Evolutionary conservation across 2,329 filamentous ascomycete genomes (phyloP).

Genomic region (Oidium heveae): DNA sequence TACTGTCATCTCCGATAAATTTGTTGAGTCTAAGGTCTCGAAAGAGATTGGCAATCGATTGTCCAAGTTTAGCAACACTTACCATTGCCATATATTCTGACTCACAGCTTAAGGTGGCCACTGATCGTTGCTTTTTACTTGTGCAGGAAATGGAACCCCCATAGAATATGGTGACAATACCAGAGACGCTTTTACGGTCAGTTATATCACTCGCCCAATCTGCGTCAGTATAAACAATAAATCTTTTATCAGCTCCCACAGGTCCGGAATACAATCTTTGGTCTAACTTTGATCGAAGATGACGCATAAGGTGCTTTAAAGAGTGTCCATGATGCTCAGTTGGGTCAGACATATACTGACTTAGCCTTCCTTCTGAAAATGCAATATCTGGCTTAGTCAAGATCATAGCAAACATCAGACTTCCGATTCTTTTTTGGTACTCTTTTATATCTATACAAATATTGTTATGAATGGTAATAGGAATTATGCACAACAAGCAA

Average conservation of each 20-base stretch:
- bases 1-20: not conserved
- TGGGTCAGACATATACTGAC: not conserved
- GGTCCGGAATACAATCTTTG: not conserved
- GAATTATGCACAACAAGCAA: too few relatives aligned
- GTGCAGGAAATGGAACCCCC: not conserved
- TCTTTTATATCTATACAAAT: too few relatives aligned
- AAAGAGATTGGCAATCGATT: not conserved
- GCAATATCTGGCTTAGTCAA: too few relatives aligned
- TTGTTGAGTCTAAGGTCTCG: not conserved
- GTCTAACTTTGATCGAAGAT: not conserved
- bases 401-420: too few relatives aligned
- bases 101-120: not conserved
- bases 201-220: too few relatives aligned
- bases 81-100: not conserved
- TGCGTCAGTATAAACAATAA: not conserved
- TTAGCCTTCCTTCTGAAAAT: not conserved
- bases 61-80: not conserved
- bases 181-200: not conserved
- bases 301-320: too few relatives aligned
- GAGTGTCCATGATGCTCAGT: not conserved
- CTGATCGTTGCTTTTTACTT: not conserved
- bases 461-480: too few relatives aligned
- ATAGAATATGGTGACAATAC: not conserved
- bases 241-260: not conserved
- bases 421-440: too few relatives aligned